phyloP scores from a whole-genome alignment of 1,139 yeast species.

The Torulaspora globosa region DNA sequence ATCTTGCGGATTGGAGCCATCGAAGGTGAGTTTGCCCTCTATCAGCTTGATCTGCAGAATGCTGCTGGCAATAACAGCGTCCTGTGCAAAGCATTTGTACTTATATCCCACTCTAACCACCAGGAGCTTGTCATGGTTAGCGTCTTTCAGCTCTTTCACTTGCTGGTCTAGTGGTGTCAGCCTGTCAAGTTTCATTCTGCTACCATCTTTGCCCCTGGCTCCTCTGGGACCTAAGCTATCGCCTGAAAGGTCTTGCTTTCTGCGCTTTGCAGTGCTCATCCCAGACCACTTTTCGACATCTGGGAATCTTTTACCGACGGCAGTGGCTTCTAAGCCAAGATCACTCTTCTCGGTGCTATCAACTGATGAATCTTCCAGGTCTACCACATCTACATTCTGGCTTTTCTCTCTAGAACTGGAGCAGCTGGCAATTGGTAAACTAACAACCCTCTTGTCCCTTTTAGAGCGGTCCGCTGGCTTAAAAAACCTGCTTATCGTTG shows the following conservation, averaged over 20 bases:
- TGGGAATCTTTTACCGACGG: conserved; percentile 2
- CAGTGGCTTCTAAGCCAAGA: not conserved
- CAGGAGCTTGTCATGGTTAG: conserved; percentile 61
- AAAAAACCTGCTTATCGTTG: conserved; percentile 33
- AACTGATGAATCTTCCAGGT: not conserved
- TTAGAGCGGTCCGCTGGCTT: conserved; percentile 14
- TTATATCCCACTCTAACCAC: conserved; percentile 90
- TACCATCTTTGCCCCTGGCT: not conserved
- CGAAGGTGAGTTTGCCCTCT: conserved; percentile 56
- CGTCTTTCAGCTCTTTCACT: conserved; percentile 56
- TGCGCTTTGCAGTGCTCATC: not conserved
- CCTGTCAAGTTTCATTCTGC: not conserved
- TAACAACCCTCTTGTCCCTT: not conserved
- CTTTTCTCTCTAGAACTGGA: not conserved
- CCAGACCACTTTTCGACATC: conserved; percentile 4
- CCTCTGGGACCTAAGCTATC: conserved; percentile 1
- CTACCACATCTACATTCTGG: not conserved
- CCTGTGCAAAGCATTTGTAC: conserved; percentile 79
- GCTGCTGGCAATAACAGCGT: conserved; percentile 66
- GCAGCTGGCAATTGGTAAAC: not conserved
- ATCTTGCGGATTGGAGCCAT: conserved; percentile 45
- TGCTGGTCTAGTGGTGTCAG: conserved; percentile 82
- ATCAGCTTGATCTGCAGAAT: conserved; percentile 67
- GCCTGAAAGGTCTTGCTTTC: conserved; percentile 4
- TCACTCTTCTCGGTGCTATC: not conserved